Conservation (phyloP, 495 filamentous ascomycete genomes). For the Pyrenula massariospora region DNA sequence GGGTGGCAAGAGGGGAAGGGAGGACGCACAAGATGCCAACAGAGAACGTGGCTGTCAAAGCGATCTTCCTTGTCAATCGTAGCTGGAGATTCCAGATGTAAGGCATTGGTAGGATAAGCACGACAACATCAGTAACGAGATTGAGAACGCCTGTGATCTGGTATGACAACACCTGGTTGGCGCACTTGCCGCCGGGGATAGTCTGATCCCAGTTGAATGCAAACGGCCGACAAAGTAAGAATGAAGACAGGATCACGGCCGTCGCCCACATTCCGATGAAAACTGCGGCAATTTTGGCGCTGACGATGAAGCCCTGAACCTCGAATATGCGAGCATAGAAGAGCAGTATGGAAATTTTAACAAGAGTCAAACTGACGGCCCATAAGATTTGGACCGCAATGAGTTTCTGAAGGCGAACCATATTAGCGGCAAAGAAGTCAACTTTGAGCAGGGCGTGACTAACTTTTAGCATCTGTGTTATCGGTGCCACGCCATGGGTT, state of each 20-base stretch:
- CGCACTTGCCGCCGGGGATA: constrained; percentile 13
- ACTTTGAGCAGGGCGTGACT: not conserved
- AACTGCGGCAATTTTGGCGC: constrained; percentile 5
- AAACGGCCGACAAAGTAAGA: constrained; percentile 24
- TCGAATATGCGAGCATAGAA: constrained; percentile 30
- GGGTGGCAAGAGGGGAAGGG: not conserved
- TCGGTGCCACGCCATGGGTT: not conserved
- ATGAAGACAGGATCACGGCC: constrained; percentile 13
- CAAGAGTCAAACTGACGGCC: constrained; percentile 17
- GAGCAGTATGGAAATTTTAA: constrained; percentile 29
- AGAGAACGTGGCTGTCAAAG: constrained; percentile 10
- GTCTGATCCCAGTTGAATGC: constrained; percentile 16
- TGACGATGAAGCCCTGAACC: not conserved
- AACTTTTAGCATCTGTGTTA: not conserved
- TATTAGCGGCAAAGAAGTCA: not conserved
- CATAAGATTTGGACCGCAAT: constrained; percentile 17
- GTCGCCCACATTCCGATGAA: not conserved
- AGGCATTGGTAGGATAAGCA: constrained; percentile 29
- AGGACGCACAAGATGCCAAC: constrained; percentile 8
- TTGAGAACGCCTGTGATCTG: constrained; percentile 18
- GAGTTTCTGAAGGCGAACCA: not conserved
- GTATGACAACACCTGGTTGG: constrained; percentile 18
- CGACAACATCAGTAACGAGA: constrained; percentile 21
- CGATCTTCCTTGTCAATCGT: constrained; percentile 19
- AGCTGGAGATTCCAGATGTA: constrained; percentile 27